These are phyloP conservation scores for Tephrocybe sp. DNA, from an alignment of 768 basidiomycete species.

Conservation along the genomic window DNA sequence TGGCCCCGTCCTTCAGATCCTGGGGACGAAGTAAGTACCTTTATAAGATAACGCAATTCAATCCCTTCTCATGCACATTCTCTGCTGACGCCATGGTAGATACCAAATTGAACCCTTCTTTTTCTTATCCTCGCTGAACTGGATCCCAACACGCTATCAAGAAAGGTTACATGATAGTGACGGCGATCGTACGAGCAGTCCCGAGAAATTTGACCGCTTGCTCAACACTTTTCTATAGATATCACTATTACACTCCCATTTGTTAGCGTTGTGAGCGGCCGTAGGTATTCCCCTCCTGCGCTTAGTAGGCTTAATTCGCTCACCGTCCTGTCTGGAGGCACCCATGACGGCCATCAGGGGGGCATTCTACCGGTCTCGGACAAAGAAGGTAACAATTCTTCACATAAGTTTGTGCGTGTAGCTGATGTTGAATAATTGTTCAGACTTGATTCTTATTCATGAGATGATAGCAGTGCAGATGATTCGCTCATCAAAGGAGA, in stretches of 20 bases:
- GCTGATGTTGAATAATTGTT: not conserved
- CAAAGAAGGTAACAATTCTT: not conserved
- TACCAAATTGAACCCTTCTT: constrained; percentile 64
- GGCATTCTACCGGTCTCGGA: constrained; percentile 6
- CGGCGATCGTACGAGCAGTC: constrained; percentile 38
- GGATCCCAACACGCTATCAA: constrained; percentile 61
- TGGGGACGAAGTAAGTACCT: constrained; percentile 42
- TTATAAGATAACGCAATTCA: too few relatives aligned
- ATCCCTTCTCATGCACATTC: not conserved
- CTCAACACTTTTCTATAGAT: constrained; percentile 23
- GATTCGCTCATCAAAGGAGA: constrained; percentile 24
- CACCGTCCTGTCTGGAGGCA: not conserved
- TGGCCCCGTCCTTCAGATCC: constrained; percentile 52
- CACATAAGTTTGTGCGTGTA: not conserved
- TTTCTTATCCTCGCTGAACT: constrained; percentile 59
- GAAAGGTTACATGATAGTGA: constrained; percentile 26
- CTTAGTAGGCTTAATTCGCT: not conserved
- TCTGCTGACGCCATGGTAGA: constrained; percentile 18
- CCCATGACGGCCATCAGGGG: constrained; percentile 4
- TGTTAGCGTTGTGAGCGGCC: constrained; percentile 4
- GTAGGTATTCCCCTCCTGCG: not conserved
- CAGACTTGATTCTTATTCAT: constrained; percentile 23
- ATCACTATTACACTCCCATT: constrained; percentile 44
- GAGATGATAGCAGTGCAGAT: constrained; percentile 41
- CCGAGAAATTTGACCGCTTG: not conserved